Base-by-base conservation (phyloP, 1,284 basidiomycete species). In the Cerioporus squamosus region DNA sequence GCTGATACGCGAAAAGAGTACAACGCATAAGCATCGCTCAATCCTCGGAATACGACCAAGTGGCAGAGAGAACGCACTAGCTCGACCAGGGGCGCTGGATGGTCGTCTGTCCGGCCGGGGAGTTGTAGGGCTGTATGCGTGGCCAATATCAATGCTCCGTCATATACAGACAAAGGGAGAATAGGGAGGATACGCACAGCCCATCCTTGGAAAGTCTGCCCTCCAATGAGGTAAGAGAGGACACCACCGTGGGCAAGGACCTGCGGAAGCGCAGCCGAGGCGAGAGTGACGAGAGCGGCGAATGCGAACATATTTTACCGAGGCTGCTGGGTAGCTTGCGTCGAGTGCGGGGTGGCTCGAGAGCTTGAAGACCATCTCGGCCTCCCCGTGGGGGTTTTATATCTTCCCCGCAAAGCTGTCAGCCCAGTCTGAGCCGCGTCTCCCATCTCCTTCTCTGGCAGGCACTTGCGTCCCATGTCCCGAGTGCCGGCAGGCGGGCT, bases 31-130 rank as follows among this genome's bases (percentile, higher is more conserved):
- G 29, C 10, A 2, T 22, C 18, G 36, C 14, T 29, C 17, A 23
- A 36, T 42, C 12, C n/a, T 48, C 20, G 40, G 31, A 20, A 23
- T 20, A 24, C 12, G 12, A 33, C 8, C 24, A 2, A 2, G 9
- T 5, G 9, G 26, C 26, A 29, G 26, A 29, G 26, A 73, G 33
- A 36, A 36, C 79, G 52, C 63, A 85, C 83, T 82, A 85, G 40
- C 75, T 74, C 5, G 77, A 71, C 83, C 82, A 85, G 12, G 82
- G 81, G 26, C 83, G 75, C 66, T 85, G 74, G 56, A 86, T 85
- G 26, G 73, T 70, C 20, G 81, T 79, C 70, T 85, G 84, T 14
- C 83, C 83, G 8, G 68, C 69, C 22, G 83, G 73, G 20, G 75
- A 72, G 71, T 85, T 79, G 74, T 85, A 85, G 5, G 82, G 80